Conservation (phyloP, 2,329 filamentous ascomycete species). For the Clonostachys sp. region DNA sequence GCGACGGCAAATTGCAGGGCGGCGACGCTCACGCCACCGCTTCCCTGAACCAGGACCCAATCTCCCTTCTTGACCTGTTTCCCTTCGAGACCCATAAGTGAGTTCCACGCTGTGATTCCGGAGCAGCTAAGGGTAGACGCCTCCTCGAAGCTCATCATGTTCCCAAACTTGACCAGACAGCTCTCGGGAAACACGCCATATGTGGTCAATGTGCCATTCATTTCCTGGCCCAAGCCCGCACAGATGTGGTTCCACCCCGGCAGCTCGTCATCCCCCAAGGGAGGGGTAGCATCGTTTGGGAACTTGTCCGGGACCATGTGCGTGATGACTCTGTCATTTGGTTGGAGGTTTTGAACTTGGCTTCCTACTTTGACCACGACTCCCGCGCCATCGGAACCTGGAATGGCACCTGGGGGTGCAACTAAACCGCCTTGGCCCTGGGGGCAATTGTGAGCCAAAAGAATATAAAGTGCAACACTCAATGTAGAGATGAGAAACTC, state of each 20-base stretch:
- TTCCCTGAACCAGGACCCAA: slow-evolving; percentile 30
- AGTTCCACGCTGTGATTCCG: slow-evolving; percentile 46
- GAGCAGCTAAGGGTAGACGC: slow-evolving; percentile 43
- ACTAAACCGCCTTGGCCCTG: slow-evolving; percentile 13
- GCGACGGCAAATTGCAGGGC: slow-evolving; percentile 36
- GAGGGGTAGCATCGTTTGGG: neutral
- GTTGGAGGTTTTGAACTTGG: slow-evolving; percentile 24
- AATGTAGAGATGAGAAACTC: neutral
- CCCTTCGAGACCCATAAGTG: slow-evolving; percentile 38
- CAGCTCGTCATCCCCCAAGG: slow-evolving; percentile 11
- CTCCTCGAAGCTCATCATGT: slow-evolving; percentile 25
- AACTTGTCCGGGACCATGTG: neutral
- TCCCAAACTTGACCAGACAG: slow-evolving; percentile 49
- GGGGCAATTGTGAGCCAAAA: neutral
- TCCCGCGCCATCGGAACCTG: slow-evolving; percentile 34
- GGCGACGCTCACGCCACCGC: slow-evolving; percentile 29
- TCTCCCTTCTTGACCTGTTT: slow-evolving; percentile 27
- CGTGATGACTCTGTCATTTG: slow-evolving; percentile 52
- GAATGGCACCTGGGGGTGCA: slow-evolving; percentile 15
- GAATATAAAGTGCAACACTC: neutral
- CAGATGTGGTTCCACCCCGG: slow-evolving; percentile 12
- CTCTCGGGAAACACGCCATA: slow-evolving; percentile 53
- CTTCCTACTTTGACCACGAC: slow-evolving; percentile 42
- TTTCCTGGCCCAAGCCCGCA: slow-evolving; percentile 49
- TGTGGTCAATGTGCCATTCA: slow-evolving; percentile 54